Evolutionary conservation across 108 stramenopile species (phyloP), one percentile per base, ranked within the genome.

Genomic region (Aurantiochytrium sp.): DNA sequence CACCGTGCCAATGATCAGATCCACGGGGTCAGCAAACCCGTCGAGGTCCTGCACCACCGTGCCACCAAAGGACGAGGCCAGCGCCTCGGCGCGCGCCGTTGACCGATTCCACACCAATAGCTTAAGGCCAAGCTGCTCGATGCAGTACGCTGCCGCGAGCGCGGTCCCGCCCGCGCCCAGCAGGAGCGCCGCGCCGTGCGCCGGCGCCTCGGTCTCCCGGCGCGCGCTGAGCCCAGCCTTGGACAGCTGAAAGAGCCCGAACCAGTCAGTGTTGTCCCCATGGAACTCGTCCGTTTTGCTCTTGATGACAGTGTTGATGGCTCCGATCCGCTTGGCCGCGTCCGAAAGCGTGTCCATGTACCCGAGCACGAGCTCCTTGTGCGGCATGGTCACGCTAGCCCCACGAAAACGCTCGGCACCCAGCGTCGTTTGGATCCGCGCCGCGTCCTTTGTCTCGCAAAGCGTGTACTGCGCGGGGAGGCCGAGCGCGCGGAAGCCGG

Each of bases 181-280:
- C 87, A 99, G 96, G 2, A 99, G 91, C 39, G 73, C 73, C n/a
- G 36, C 17, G 2, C 73, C 73, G 15, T 5, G 30, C 36, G 36
- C 32, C 42, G 12, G 42, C 32, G 34, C 12, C 27, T 34, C 59
- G 32, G 27, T 65, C 24, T 65, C 59, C 12, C 24, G 8, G 12
- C 73, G 39, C 19, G 48, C 85, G 2, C 10, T 30, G 22, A 65
- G 24, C 5, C 30, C 37, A 34, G 37, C 36, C 8, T 86, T 32
- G 42, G 19, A 24, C 12, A 81, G 45, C 27, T 92, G 95, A 48
- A 30, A 81, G 37, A 99, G 98, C 21, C 99, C 99, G 65, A 94
- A 93, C 98, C 99, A 99, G 89, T 99, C 99, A 3, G 98, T 99
- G 90, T 99, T 99, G 90, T 99, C 96, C 8, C 99, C 98, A 21